phyloP scores from a whole-genome alignment of 495 filamentous ascomycete species.

The Aspergillus kassunensis region DNA sequence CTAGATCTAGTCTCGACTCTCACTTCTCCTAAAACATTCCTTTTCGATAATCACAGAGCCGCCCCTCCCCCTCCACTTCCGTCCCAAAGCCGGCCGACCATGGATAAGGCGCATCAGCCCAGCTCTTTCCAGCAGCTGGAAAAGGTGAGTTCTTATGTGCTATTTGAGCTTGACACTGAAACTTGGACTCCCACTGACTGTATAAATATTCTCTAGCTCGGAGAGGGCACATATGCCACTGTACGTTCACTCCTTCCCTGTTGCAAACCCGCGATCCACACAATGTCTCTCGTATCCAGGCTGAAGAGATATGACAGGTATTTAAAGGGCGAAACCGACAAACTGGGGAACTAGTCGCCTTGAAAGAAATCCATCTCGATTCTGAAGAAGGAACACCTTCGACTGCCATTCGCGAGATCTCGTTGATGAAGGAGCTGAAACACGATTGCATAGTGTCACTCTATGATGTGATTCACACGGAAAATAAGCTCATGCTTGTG shows the following conservation, averaged over 20 bases:
- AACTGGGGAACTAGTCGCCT: constrained; percentile 89
- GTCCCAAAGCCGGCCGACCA: constrained; percentile 32
- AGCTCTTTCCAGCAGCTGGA: constrained; percentile 98
- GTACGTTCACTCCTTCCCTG: constrained; percentile 49
- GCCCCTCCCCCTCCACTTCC: constrained; percentile 9
- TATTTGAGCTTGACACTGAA: not conserved
- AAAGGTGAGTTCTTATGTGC: constrained; percentile 48
- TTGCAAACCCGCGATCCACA: not conserved
- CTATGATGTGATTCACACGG: constrained; percentile 98
- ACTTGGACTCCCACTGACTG: not conserved
- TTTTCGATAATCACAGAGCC: constrained; percentile 22
- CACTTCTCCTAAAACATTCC: constrained; percentile 40
- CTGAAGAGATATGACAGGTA: constrained; percentile 55
- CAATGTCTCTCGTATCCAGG: not conserved
- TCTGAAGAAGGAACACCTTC: constrained; percentile 97
- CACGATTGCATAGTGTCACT: constrained; percentile 97
- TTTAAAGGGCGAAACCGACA: constrained; percentile 98
- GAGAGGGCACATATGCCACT: constrained; percentile 98
- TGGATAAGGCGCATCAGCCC: constrained; percentile 87
- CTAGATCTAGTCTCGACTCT: constrained; percentile 32
- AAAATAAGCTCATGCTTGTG: constrained; percentile 99
- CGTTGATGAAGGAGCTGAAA: constrained; percentile 97
- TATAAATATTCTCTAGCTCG: constrained; percentile 53
- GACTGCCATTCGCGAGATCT: constrained; percentile 98
- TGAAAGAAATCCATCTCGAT: constrained; percentile 99